These are phyloP conservation scores for Physcomitrellopsis africana DNA, from an alignment of 225 moss, liverwort and hornwort species.

Conservation along the genomic window DNA sequence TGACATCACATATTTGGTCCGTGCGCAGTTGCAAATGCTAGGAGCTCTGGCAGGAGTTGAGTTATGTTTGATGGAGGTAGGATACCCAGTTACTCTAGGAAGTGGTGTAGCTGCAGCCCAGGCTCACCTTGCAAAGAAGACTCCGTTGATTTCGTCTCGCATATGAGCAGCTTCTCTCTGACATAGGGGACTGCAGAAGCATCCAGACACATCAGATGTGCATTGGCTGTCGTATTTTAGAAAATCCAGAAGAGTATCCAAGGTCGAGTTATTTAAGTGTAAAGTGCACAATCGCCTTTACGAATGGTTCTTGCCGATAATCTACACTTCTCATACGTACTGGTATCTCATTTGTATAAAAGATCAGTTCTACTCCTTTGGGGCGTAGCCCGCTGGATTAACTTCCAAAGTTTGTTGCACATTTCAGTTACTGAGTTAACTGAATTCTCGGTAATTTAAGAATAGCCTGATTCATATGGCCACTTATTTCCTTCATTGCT, in stretches of 20 bases:
- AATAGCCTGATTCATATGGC: conserved; percentile 21
- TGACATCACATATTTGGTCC: not conserved
- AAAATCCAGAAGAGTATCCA: not conserved
- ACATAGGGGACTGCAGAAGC: not conserved
- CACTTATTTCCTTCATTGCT: conserved; percentile 3
- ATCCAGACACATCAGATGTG: conserved; percentile 5
- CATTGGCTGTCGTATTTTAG: not conserved
- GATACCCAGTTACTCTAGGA: conserved; percentile 70
- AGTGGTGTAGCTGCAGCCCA: conserved; percentile 88
- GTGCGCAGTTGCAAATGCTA: conserved; percentile 81
- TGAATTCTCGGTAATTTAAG: conserved; percentile 25
- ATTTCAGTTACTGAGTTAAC: conserved; percentile 17
- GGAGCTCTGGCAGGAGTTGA: conserved; percentile 88
- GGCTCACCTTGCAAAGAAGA: conserved; percentile 62
- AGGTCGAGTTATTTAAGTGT: conserved; percentile 24
- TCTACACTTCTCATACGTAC: conserved; percentile 14
- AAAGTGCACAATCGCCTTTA: conserved; percentile 30
- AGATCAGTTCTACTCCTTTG: conserved; percentile 1
- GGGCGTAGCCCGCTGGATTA: not conserved
- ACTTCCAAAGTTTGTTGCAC: conserved; percentile 24
- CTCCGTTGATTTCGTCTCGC: conserved; percentile 83
- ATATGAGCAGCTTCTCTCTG: conserved; percentile 23
- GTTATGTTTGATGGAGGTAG: conserved; percentile 63
- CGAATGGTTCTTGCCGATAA: conserved; percentile 17
- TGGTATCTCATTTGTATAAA: conserved; percentile 28